Evolutionary conservation across 257 asterid genomes (phyloP).

Genomic region (Solanum habrochaites): DNA sequence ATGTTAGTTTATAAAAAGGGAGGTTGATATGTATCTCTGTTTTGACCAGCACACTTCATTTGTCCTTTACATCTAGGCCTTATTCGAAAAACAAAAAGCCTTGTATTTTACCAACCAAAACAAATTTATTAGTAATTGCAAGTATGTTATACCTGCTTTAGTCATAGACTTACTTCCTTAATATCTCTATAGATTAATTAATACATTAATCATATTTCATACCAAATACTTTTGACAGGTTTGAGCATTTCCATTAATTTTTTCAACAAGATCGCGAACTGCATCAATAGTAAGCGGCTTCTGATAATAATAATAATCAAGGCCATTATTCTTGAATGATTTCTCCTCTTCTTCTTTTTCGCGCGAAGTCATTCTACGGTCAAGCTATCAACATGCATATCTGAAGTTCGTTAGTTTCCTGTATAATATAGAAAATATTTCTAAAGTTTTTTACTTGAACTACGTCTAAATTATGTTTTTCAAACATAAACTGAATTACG

Average conservation of each 20-base stretch:
- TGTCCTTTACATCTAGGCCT: too few species aligned
- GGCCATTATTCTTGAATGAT: background rate
- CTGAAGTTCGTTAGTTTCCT: background rate
- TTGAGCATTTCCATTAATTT: too few species aligned
- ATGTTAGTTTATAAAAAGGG: background rate
- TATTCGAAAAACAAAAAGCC: too few species aligned
- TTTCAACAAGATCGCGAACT: too few species aligned
- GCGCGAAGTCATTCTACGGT: background rate
- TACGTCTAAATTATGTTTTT: background rate
- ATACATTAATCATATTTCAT: too few species aligned
- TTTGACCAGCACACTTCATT: background rate
- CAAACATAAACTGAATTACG: background rate
- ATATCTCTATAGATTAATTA: too few species aligned
- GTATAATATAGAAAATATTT: background rate
- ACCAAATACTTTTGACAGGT: too few species aligned
- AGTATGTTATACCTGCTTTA: too few species aligned
- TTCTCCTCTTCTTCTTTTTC: background rate
- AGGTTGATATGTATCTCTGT: background rate
- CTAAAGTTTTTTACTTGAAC: background rate
- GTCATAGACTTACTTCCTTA: too few species aligned
- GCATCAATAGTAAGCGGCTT: too few species aligned
- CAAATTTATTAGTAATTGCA: too few species aligned
- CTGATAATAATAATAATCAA: too few species aligned
- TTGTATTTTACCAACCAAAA: background rate
- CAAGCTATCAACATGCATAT: background rate